Evolutionary conservation across 257 asterid species (phyloP).

Genomic region (Schizonepeta tenuifolia): DNA sequence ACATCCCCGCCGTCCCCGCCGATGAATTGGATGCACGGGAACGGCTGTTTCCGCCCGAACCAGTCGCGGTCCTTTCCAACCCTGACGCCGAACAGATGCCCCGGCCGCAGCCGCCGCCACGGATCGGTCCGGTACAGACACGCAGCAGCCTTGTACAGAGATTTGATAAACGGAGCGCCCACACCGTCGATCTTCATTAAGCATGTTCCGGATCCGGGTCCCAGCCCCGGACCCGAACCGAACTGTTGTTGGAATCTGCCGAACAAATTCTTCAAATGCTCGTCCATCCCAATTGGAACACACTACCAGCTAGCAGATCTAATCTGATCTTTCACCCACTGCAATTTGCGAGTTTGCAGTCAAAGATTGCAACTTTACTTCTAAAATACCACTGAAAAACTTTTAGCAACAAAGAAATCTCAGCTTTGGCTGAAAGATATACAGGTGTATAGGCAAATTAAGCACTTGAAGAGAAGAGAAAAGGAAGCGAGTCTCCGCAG

Average conservation of each 20-base stretch:
- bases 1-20: constrained; percentile 71
- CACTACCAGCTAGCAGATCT: constrained; percentile 30
- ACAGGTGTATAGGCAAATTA: neutral
- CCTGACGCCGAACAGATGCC: constrained; percentile 52
- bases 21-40: constrained; percentile 54
- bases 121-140: constrained; percentile 63
- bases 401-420: neutral
- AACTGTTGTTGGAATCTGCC: constrained; percentile 57
- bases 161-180: constrained; percentile 40
- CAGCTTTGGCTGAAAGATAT: neutral
- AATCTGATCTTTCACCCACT: neutral
- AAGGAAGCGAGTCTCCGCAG: neutral
- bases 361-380: neutral
- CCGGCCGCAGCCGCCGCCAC: constrained; percentile 60
- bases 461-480: no score
- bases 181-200: constrained; percentile 51
- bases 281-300: constrained; percentile 38
- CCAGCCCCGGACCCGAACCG: constrained; percentile 66
- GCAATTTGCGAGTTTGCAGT: no score
- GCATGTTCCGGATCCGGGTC: constrained; percentile 61
- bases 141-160: constrained; percentile 56
- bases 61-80: constrained; percentile 59
- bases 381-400: no score
- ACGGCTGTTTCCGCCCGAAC: constrained; percentile 51
- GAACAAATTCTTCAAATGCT: constrained; percentile 53